Base-by-base conservation (phyloP, 805 yeast species). In the Spathaspora arborariae region DNA sequence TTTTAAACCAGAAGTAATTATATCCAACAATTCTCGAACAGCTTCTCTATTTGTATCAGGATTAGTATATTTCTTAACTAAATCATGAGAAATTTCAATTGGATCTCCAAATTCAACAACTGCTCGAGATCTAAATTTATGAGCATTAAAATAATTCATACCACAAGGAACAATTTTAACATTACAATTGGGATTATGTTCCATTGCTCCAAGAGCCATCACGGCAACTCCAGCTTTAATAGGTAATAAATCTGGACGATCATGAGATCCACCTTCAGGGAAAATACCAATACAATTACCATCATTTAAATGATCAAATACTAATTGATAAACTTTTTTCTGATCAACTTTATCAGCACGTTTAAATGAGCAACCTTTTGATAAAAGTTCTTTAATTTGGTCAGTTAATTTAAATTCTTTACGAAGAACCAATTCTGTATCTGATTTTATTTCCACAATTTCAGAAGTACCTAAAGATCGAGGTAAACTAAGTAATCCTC, bases 211-310 rank as follows among this genome's bases (percentile, higher is more conserved):
- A 24, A 94, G 73, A 0, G 98, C 99, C 98, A 92, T 94, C 47
- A 92, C 86, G 2, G 97, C 97, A 7, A 94, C 97, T 51, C 99
- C 99, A 1, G 98, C 97, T 62, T 94, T 92, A 55, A 92, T 72
- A 0, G 99, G 99, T 43, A 92, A 74, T 55, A 92, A 67, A 52
- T 89, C 95, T 0, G 98, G 83, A 54, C 99, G 76, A 64, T 92
- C 99, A 59, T 92, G 99, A 10, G 97, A 89, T 1, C 99, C 99
- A 49, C 99, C 99, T 71, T 94, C 99, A 7, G 99, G 97, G 70
- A 90, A 94, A 39, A 94, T 88, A 9, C 98, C 98, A 30, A 94
- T 68, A 51, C 95, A 88, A 47, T 87, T 81, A 37, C 94, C 90
- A 49, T 80, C 76, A 16, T 88, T 78, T 51, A 94, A 74, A 63